Conservation (phyloP, 805 yeast genomes). For the Grigorovia jiainica region DNA sequence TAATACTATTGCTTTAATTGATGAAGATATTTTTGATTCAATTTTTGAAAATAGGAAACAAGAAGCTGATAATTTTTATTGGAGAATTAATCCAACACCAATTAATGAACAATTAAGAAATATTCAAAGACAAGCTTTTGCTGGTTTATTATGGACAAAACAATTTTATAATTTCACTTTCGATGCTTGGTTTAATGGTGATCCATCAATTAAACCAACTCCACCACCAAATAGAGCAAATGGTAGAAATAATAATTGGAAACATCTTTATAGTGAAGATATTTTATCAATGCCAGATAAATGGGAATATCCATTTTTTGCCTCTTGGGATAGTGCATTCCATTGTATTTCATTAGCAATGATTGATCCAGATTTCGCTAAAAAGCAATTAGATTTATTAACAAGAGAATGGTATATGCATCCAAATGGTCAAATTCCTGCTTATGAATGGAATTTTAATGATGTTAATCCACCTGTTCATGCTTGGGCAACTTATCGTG, state of each 20-base stretch:
- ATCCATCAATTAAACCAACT: slow-evolving; percentile 61
- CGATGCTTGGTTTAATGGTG: slow-evolving; percentile 82
- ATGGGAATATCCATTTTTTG: slow-evolving; percentile 94
- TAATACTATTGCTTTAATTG: slow-evolving; percentile 36
- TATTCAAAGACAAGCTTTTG: slow-evolving; percentile 88
- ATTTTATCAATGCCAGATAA: slow-evolving; percentile 85
- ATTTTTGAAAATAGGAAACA: slow-evolving; percentile 61
- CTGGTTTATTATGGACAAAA: slow-evolving; percentile 89
- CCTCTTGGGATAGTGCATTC: slow-evolving; percentile 96
- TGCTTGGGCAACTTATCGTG: slow-evolving; percentile 89
- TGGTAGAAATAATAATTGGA: slow-evolving; percentile 86
- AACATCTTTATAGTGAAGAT: slow-evolving; percentile 79
- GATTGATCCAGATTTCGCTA: slow-evolving; percentile 89
- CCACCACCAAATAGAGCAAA: slow-evolving; percentile 76
- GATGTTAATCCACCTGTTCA: slow-evolving; percentile 98
- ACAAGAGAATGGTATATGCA: slow-evolving; percentile 97
- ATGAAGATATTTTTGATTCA: slow-evolving; percentile 66
- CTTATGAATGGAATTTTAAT: slow-evolving; percentile 91
- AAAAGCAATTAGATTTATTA: slow-evolving; percentile 73
- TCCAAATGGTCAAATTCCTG: slow-evolving; percentile 96
- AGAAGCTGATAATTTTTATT: slow-evolving; percentile 89
- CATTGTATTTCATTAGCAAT: slow-evolving; percentile 88
- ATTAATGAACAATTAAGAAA: slow-evolving; percentile 67
- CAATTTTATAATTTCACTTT: slow-evolving; percentile 84
- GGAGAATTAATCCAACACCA: slow-evolving; percentile 81